phyloP scores from a whole-genome alignment of 2,329 filamentous ascomycete species.

The Fusarium citri region DNA sequence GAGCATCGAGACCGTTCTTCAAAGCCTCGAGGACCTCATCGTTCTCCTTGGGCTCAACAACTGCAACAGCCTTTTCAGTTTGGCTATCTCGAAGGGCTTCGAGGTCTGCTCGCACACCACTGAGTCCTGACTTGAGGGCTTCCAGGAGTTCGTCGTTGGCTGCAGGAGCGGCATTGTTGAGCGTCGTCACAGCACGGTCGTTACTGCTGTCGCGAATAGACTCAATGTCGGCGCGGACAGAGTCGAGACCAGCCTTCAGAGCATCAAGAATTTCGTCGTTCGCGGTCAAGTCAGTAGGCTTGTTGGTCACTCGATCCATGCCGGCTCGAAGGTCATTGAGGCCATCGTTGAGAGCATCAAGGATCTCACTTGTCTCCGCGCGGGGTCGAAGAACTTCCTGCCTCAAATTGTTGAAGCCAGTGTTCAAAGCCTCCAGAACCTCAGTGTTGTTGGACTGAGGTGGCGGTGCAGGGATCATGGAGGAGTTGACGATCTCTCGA shows the following conservation, averaged over 20 bases:
- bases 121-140: constrained; percentile 84
- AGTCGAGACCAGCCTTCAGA: constrained; percentile 82
- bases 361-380: constrained; percentile 83
- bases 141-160: constrained; percentile 90
- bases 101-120: constrained; percentile 80
- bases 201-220: constrained; percentile 71
- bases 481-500: constrained; percentile 79
- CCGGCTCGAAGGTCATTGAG: constrained; percentile 80
- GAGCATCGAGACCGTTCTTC: constrained; percentile 39
- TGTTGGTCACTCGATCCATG: constrained; percentile 81
- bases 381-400: constrained; percentile 77
- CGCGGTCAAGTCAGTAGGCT: constrained; percentile 83
- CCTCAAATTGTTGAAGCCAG: constrained; percentile 79
- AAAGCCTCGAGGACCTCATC: constrained; percentile 83
- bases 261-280: constrained; percentile 92
- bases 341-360: constrained; percentile 91
- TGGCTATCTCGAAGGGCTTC: constrained; percentile 74
- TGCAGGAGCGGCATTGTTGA: constrained; percentile 55
- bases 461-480: constrained; percentile 69
- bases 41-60: constrained; percentile 66
- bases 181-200: constrained; percentile 61
- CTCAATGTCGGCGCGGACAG: constrained; percentile 82
- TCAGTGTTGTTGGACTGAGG: constrained; percentile 65
- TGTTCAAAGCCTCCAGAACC: constrained; percentile 75
- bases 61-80: constrained; percentile 56